A percentile compares a stretch with the other conserved stretches of the same genome.
Evolutionary conservation across 1,139 yeast species (phyloP).

Genomic region (Debaryomycetaceae sp.): DNA sequence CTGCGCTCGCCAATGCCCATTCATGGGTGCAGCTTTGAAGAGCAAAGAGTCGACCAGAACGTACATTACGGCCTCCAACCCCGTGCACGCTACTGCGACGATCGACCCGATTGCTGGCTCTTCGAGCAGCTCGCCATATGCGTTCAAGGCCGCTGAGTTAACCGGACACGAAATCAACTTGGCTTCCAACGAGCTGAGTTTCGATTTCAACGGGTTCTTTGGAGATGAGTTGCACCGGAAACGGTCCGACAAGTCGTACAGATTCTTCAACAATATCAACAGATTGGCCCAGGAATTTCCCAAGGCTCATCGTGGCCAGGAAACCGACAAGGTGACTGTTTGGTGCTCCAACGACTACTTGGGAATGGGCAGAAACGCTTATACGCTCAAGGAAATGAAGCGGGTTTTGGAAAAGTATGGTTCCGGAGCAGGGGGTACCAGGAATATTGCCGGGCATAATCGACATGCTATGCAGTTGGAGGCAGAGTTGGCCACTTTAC

Average conservation of each 20-base stretch:
- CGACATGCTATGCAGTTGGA: conserved; percentile 82
- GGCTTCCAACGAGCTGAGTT: conserved; percentile 42
- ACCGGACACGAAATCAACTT: conserved; percentile 28
- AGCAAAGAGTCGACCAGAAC: conserved; percentile 32
- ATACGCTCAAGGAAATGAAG: conserved; percentile 75
- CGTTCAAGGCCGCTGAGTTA: conserved; percentile 28
- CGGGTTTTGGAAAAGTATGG: conserved; percentile 84
- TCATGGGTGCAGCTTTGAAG: conserved; percentile 74
- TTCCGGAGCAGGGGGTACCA: conserved; percentile 98
- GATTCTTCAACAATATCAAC: conserved; percentile 95
- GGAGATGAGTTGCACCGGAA: conserved; percentile 64
- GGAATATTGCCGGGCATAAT: conserved; percentile 98
- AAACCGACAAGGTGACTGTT: conserved; percentile 84
- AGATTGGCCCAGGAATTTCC: conserved; percentile 94
- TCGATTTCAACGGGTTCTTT: conserved; percentile 66
- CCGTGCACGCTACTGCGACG: conserved; percentile 49
- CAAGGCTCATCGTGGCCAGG: conserved; percentile 74
- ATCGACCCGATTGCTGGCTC: conserved; percentile 19
- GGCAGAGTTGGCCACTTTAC: conserved; percentile 82
- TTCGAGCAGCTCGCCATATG: conserved; percentile 32
- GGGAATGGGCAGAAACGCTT: conserved; percentile 84
- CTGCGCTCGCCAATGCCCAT: conserved; percentile 80
- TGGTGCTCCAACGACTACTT: conserved; percentile 98
- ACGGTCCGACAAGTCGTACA: conserved; percentile 85
- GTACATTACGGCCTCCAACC: conserved; percentile 57